Base-by-base conservation (phyloP, 495 filamentous ascomycete species). In the Talaromyces nanjingensis region DNA sequence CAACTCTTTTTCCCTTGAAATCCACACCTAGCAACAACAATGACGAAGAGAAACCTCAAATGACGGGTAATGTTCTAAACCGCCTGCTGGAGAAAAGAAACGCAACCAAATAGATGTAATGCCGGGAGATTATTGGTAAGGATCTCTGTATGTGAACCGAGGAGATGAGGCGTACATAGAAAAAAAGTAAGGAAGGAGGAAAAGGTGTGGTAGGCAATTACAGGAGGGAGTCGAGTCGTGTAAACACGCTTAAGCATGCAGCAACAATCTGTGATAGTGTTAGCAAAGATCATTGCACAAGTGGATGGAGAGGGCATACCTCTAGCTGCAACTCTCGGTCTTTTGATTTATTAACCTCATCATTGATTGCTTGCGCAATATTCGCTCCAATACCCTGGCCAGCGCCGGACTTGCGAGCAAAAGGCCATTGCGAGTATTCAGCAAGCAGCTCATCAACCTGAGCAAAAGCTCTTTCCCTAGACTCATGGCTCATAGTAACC, bases 401-500 rank as follows among this genome's bases (percentile, higher is more conserved):
- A 45, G 85, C 87, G 31, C 87, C 87, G 4, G 91, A 77, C 71
- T 90, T 87, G 76, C 86, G 88, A 45, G 84, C 91, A 77, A 98
- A 98, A 4, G 94, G 94, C 87, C 87, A 98, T 78, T 98, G 96
- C 62, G 91, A 94, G 75, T 96, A 98, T 70, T 98, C 93, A 14
- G 90, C 90, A 54, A 98, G 78, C 63, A 98, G 78, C 78, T 98
- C 94, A 75, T 98, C 96, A 25, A 96, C 94, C 82, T 97, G 93
- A 7, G 91, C 90, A 74, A 98, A 98, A 3, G 94, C 93, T 67
- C 93, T 80, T 76, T 98, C 94, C 62, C 96, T 82, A 31, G 91
- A 86, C 76, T 98, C 96, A 73, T 98, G 94, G 66, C 93, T 92
- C 67, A 98, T 86, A 6, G 89, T 96, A 47, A 89, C 88, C 66